Conservation (phyloP, 2,329 filamentous ascomycete genomes). For the Xylaria sp. region DNA sequence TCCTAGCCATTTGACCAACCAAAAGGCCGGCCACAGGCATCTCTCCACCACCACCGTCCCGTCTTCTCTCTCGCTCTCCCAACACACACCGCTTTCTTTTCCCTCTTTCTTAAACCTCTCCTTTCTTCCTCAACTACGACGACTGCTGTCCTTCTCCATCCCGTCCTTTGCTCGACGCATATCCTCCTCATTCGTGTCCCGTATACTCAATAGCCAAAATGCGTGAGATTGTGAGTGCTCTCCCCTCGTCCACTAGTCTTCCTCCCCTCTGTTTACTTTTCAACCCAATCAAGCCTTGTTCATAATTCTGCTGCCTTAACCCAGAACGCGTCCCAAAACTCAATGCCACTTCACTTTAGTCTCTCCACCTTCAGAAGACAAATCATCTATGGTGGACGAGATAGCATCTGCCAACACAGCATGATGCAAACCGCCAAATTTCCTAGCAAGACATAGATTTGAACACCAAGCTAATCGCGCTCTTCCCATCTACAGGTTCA, state of each 20-base stretch:
- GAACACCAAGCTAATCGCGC: conserved; percentile 26
- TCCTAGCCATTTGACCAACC: conserved; percentile 29
- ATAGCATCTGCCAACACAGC: not conserved
- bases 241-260: conserved; percentile 10
- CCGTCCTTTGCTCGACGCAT: conserved; percentile 41
- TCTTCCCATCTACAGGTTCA: conserved; percentile 76
- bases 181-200: conserved; percentile 43
- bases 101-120: conserved; percentile 41
- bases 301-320: conserved; percentile 29
- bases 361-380: conserved; percentile 43
- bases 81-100: conserved; percentile 40
- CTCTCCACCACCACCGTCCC: conserved; percentile 40
- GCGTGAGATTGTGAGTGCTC: conserved; percentile 76
- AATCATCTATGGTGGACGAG: not conserved
- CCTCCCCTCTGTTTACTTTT: conserved; percentile 43
- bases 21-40: conserved; percentile 30
- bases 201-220: conserved; percentile 63
- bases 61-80: conserved; percentile 36
- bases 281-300: conserved; percentile 31
- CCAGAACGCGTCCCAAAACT: conserved; percentile 50
- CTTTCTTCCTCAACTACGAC: conserved; percentile 39
- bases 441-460: not conserved
- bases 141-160: conserved; percentile 36
- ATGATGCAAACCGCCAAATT: not conserved
- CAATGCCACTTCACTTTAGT: conserved; percentile 8